Conservation (phyloP, 345 rosid species). For the Balakata baccata region DNA sequence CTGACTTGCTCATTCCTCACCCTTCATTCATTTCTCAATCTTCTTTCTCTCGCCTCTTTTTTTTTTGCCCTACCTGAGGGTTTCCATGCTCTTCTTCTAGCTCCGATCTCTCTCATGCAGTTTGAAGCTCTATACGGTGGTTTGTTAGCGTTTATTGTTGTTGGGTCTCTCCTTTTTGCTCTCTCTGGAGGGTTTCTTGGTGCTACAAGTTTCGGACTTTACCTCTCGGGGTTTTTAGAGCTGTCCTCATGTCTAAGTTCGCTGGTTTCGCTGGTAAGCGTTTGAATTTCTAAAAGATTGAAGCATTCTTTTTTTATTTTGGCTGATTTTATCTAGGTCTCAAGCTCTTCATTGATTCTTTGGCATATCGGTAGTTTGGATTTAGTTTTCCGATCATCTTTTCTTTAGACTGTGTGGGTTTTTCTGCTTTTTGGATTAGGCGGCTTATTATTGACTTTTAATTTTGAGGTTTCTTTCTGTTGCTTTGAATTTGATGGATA, state of each 20-base stretch:
- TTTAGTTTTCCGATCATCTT: not conserved
- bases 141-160: constrained; percentile 22
- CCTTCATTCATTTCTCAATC: constrained; percentile 13
- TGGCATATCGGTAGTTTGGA: not conserved
- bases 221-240: constrained; percentile 47
- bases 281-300: not conserved
- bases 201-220: constrained; percentile 32
- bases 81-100: constrained; percentile 32
- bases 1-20: not conserved
- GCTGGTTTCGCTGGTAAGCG: constrained; percentile 57
- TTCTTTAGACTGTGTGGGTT: not conserved
- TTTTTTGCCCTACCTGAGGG: constrained; percentile 93
- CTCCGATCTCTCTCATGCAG: constrained; percentile 53
- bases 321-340: not conserved
- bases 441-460: not conserved
- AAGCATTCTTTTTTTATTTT: not conserved
- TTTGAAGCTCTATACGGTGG: constrained; percentile 16
- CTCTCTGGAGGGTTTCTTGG: constrained; percentile 71
- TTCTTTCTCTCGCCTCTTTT: not conserved
- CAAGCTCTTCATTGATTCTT: not conserved
- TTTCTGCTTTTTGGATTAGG: not conserved
- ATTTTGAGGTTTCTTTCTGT: not conserved
- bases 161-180: constrained; percentile 61
- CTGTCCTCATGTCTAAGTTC: constrained; percentile 74
- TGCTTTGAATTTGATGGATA: not conserved